Evolutionary conservation across 2,329 filamentous ascomycete genomes (phyloP).

Genomic region (Nannizzia gypsea): DNA sequence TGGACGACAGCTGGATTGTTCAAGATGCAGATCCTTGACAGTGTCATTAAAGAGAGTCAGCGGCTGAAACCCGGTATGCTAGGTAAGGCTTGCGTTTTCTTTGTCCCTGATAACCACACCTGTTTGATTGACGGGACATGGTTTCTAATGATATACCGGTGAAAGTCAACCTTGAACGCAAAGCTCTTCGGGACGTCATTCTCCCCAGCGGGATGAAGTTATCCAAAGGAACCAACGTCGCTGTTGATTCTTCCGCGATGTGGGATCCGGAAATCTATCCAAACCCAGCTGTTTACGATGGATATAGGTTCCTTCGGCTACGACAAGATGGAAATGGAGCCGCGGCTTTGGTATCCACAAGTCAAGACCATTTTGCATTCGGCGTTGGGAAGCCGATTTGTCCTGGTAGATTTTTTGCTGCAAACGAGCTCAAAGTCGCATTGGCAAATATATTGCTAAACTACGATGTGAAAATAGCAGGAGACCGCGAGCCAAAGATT

Average conservation of each 20-base stretch:
- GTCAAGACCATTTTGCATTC: not conserved
- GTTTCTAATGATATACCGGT: not conserved
- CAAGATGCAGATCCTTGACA: slow-evolving; percentile 33
- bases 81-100: not conserved
- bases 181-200: slow-evolving; percentile 6
- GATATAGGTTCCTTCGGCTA: slow-evolving; percentile 12
- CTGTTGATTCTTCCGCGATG: slow-evolving; percentile 12
- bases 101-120: too few relatives aligned
- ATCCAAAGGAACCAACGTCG: slow-evolving; percentile 12
- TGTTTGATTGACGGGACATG: too few relatives aligned
- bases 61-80: slow-evolving; percentile 20
- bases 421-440: not conserved
- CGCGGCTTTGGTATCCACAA: not conserved
- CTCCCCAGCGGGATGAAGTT: slow-evolving; percentile 14
- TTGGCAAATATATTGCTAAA: slow-evolving; percentile 3
- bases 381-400: not conserved
- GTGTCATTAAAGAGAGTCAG: slow-evolving; percentile 32
- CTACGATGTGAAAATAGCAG: slow-evolving; percentile 1
- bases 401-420: not conserved
- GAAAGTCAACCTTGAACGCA: not conserved
- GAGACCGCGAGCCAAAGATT: not conserved
- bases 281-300: slow-evolving; percentile 13
- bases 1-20: slow-evolving; percentile 30
- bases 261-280: slow-evolving; percentile 15
- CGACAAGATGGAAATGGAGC: not conserved